Base-by-base conservation (phyloP, 768 basidiomycete species). In the Leucocoprinus leucothites region DNA sequence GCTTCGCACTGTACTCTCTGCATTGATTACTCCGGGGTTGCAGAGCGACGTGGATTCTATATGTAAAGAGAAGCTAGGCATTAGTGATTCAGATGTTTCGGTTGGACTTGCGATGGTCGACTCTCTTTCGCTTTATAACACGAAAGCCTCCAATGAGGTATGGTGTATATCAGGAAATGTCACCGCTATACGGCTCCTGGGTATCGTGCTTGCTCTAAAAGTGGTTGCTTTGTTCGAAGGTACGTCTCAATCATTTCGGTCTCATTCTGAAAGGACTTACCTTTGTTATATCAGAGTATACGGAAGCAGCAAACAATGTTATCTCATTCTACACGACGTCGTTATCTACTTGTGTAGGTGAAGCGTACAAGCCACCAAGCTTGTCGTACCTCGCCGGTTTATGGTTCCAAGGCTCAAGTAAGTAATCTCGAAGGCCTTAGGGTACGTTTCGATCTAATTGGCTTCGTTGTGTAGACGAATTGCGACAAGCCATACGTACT, bases 261-360 rank as follows among this genome's bases (percentile, higher is more conserved):
- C 2, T 22, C 13, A 21, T 22, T n/a, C 22, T 53, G 13, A n/a
- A 21, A 24, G 22, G 11, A 25, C n/a, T 50, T 38, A 24, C 45
- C 47, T 9, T 28, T 61, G 19, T 58, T 36, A 56, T 22, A 0
- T 58, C 38, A 93, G 93, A 90, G 36, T 74, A 84, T 3, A 79
- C 85, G 49, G 84, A 86, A 49, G 77, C 76, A 25, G 86, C 87
- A 14, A 86, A 82, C 58, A 85, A 87, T 1, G 82, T 91, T 19
- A 86, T 89, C 57, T 79, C 87, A 0, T 96, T 91, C 66, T 97
- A 94, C 67, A 79, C 87, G 0, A 80, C 86, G 0, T 86, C 89
- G 1, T 73, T 98, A 25, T 76, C 81, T 1, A 72, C 80, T 16
- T 71, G 71, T 7, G 78, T 91, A 11, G 91, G 91, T 1, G 62